Base-by-base conservation (phyloP, 2,329 filamentous ascomycete genomes). In the Fusarium nanum region DNA sequence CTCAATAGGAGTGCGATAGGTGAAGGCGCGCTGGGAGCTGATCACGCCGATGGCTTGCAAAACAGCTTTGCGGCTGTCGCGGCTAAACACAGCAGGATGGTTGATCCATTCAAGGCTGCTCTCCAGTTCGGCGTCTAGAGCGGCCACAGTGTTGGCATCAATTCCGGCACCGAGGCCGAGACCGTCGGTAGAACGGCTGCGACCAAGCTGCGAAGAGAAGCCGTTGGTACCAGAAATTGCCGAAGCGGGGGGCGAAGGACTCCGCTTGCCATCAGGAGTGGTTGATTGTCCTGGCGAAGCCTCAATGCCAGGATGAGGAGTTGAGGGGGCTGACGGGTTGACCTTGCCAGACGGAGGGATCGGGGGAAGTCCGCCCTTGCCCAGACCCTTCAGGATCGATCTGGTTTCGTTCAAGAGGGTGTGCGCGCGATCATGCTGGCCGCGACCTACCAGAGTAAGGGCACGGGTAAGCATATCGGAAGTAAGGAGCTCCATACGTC, bases 381-480 rank as follows among this genome's bases (percentile, higher is more conserved):
- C 94, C 8, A 99, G 88, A 6, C 96, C 96, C 81, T 98, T 98
- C 56, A 99, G 86, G 64, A 99, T 99, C 57, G 93, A 97, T 40
- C 95, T 88, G 6, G 96, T 99, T 83, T 99, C 96, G 70, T 92
- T 93, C 40, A 99, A 86, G 6, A 99, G 88, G 59, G 97, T 97
- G 73, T 97, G 92, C 1, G 94, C 96, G 37, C 94, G 92, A 76
- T 99, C 96, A 78, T 98, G 93, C 81, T 98, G 95, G 34, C 93
- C 93, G 40, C 94, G 89, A 64, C 93, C 93, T 22, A 98, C 94
- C 22, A 99, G 87, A 0, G 94, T 97, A 65, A 99, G 83, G 16
- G 96, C 94, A 62, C 96, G 88, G 10, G 93, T 97, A 68, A 99
- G 87, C 96, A 99, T 99, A 78, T 99, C 96, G 3, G 95, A 98